Evolutionary conservation across 2,329 filamentous ascomycete species (phyloP).

Genomic region (Stemphylium beticola): DNA sequence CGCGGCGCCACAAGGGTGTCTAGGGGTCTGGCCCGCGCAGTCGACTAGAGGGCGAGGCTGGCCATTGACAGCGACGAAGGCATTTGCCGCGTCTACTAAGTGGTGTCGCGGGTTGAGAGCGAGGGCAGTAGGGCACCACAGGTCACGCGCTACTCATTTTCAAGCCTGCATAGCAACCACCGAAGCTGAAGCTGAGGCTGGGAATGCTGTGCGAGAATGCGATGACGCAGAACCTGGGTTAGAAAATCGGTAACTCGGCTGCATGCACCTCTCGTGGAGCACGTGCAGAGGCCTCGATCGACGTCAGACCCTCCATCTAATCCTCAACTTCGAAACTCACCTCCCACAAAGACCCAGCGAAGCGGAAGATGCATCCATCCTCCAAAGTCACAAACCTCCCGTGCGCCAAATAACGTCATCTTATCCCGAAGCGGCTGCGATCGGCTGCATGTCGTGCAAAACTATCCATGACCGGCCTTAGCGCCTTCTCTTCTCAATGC

Average conservation of each 20-base stretch:
- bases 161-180: not conserved
- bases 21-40: slow-evolving; percentile 23
- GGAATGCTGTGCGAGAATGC: not conserved
- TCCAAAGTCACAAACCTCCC: slow-evolving; percentile 7
- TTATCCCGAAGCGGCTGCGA: slow-evolving; percentile 9
- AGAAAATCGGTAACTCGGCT: not conserved
- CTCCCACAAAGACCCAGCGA: slow-evolving; percentile 18
- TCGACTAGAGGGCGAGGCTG: slow-evolving; percentile 13
- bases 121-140: not conserved
- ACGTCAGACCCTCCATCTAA: slow-evolving; percentile 8
- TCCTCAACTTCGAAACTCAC: slow-evolving; percentile 5
- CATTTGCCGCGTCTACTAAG: not conserved
- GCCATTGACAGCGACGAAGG: slow-evolving; percentile 12
- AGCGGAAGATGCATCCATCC: slow-evolving; percentile 17
- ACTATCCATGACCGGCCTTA: slow-evolving; percentile 6
- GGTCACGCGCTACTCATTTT: not conserved
- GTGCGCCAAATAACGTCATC: slow-evolving; percentile 27
- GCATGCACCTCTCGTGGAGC: not conserved
- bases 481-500: slow-evolving; percentile 14
- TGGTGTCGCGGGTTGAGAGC: slow-evolving; percentile 9
- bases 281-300: not conserved
- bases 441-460: slow-evolving; percentile 9
- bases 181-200: too few relatives aligned
- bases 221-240: slow-evolving; percentile 4
- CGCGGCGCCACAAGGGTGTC: slow-evolving; percentile 7